Percentiles rank a stretch among this genome's conserved stretches.
Conservation (phyloP, 257 asterid genomes). For the Primulina tabacum region DNA sequence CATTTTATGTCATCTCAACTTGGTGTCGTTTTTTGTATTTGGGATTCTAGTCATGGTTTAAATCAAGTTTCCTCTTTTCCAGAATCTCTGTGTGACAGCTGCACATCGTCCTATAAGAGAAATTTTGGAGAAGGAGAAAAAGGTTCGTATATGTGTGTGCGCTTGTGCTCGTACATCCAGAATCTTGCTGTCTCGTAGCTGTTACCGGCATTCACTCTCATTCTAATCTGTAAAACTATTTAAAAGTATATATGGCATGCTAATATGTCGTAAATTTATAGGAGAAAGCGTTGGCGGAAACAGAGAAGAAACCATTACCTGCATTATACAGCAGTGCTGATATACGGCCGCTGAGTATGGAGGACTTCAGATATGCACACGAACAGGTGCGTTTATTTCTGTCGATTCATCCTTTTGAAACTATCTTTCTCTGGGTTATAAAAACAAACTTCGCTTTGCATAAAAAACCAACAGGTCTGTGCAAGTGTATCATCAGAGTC, state of each 20-base stretch:
- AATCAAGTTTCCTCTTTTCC: constrained; percentile 22
- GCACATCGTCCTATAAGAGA: constrained; percentile 77
- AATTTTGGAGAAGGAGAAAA: constrained; percentile 58
- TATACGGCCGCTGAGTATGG: constrained; percentile 54
- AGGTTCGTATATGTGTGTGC: constrained; percentile 32
- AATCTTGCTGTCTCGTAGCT: background rate
- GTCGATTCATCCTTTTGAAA: background rate
- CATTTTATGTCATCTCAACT: background rate
- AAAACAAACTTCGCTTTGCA: background rate
- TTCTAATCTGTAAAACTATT: background rate
- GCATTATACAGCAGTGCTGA: constrained; percentile 63
- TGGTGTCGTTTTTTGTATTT: background rate
- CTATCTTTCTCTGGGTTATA: background rate
- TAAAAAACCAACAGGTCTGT: constrained; percentile 21
- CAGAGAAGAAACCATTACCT: constrained; percentile 53
- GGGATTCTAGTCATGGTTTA: background rate
- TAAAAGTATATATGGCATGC: background rate
- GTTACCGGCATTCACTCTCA: constrained; percentile 1
- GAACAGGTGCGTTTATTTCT: constrained; percentile 41
- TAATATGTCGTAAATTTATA: constrained; percentile 21
- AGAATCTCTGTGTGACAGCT: constrained; percentile 70
- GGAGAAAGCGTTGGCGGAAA: constrained; percentile 59
- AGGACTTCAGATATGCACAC: constrained; percentile 63
- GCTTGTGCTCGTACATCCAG: background rate
- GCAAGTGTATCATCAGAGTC: constrained; percentile 29